Evolutionary conservation across 257 asterid genomes (phyloP), one percentile per base, ranked within the genome.

Genomic region (Penstemon davidsonii): DNA sequence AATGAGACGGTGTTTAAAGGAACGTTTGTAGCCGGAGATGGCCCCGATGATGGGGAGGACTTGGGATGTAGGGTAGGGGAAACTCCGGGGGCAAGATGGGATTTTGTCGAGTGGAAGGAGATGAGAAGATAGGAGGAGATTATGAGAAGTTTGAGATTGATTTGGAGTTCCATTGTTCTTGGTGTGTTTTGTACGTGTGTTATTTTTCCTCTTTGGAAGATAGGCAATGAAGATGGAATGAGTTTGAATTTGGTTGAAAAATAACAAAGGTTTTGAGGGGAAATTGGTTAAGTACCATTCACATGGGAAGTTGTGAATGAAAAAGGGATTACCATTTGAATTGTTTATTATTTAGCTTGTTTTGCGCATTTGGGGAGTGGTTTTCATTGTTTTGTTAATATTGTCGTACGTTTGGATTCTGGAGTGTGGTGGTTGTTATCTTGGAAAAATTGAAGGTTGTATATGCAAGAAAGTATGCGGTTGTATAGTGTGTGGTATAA

Each of bases 101-200:
- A 36, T 5, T 12, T 61, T 18, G 71, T 71, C 10, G 45, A 0
- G 18, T 60, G 72, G 67, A 8, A 19, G 53, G 60, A 51, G 75
- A 69, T 42, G 68, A 76, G 63, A 42, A 81, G 64, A 18, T 38
- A 52, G 57, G 37, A 37, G 47, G 68, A 56, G 78, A 71, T 37
- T 65, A 72, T 66, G 59, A 78, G 75, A 4, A 72, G 53, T 13
- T 43, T 66, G 60, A 67, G 64, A 62, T 70, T 68, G 64, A 60
- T 66, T 18, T 55, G 49, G 39, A 43, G 37, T 53, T 77, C 76
- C 83, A 78, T 81, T 9, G 54, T 43, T 44, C 57, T 15, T 15
- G 18, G 18, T 15, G 18, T 15, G 18, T 0, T 15, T 15, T 15
- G 18, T 15, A 15, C 18, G 18, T 15, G 18, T 15, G 18, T 15